Conservation (phyloP, 306 rosid species). For the Quercus glauca region DNA sequence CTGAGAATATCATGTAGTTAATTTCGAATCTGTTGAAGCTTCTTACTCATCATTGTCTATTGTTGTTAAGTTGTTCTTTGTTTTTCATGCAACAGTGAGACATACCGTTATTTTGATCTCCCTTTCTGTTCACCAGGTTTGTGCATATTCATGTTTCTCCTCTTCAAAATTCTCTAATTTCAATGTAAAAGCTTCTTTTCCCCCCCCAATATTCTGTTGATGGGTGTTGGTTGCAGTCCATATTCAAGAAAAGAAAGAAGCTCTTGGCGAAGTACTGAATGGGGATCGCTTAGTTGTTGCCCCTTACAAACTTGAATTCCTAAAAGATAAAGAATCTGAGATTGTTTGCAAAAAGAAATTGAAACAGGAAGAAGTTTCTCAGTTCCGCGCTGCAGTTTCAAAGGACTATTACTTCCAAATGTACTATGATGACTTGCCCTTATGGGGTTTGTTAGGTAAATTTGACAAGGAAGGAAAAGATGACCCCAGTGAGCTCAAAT, state of each 20-base stretch:
- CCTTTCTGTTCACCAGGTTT: slow-evolving; percentile 53
- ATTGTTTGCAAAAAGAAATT: slow-evolving; percentile 33
- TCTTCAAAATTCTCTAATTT: not conserved
- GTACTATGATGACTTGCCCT: slow-evolving; percentile 54
- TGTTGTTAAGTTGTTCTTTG: not conserved
- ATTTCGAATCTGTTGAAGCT: not conserved
- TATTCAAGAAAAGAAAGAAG: slow-evolving; percentile 49
- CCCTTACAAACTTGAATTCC: slow-evolving; percentile 41
- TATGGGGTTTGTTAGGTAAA: slow-evolving; percentile 55
- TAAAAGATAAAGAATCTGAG: slow-evolving; percentile 31
- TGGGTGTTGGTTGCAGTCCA: slow-evolving; percentile 29
- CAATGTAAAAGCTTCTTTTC: not conserved
- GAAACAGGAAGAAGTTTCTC: slow-evolving; percentile 36
- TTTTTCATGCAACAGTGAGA: slow-evolving; percentile 39
- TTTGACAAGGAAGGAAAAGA: slow-evolving; percentile 37
- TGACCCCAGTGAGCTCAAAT: slow-evolving; percentile 20
- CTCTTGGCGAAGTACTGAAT: slow-evolving; percentile 52
- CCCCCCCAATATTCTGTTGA: not conserved
- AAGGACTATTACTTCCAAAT: slow-evolving; percentile 50
- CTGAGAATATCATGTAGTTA: not conserved
- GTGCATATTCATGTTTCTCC: slow-evolving; percentile 12
- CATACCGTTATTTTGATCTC: slow-evolving; percentile 49
- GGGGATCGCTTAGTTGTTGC: slow-evolving; percentile 49
- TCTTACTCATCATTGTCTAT: slow-evolving; percentile 5
- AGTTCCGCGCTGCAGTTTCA: slow-evolving; percentile 38